Conservation (phyloP, 2,329 filamentous ascomycete genomes). For the Clarireedia homoeocarpa region DNA sequence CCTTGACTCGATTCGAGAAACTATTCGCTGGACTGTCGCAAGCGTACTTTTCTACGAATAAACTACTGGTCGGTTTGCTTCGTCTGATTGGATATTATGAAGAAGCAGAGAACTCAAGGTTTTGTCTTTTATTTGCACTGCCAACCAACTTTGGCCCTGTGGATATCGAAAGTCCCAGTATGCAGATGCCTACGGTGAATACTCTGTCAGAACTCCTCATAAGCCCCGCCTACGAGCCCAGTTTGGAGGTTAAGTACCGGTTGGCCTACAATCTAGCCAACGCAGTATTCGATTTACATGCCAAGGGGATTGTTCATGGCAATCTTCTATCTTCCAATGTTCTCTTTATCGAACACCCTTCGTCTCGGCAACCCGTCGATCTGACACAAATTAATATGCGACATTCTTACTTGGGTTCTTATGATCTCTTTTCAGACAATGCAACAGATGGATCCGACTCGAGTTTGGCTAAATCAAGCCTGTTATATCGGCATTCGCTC, state of each 20-base stretch:
- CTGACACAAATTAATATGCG: constrained; percentile 48
- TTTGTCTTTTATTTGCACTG: constrained; percentile 69
- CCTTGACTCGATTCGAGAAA: constrained; percentile 57
- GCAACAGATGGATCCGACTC: constrained; percentile 29
- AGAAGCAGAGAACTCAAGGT: constrained; percentile 59
- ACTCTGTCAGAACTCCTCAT: constrained; percentile 47
- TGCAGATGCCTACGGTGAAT: constrained; percentile 32
- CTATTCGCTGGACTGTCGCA: constrained; percentile 45
- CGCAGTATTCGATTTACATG: constrained; percentile 67
- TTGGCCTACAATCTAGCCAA: constrained; percentile 65
- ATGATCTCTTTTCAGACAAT: constrained; percentile 57
- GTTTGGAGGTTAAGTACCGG: constrained; percentile 68
- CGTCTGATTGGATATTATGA: constrained; percentile 65
- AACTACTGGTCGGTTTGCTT: constrained; percentile 54
- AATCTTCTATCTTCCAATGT: constrained; percentile 61
- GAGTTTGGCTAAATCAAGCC: constrained; percentile 10
- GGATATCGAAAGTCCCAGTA: constrained; percentile 40
- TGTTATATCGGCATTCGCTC: constrained; percentile 55
- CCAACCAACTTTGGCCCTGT: constrained; percentile 56
- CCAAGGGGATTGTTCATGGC: constrained; percentile 60
- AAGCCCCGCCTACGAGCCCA: constrained; percentile 49
- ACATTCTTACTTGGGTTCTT: constrained; percentile 62
- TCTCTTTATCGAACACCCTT: constrained; percentile 46
- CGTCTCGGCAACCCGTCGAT: constrained; percentile 17
- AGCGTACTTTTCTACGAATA: constrained; percentile 35